A percentile compares a stretch with the other conserved stretches of the same genome.
Conservation (phyloP, 2,329 filamentous ascomycete species). For the Fusarium mangiferae region DNA sequence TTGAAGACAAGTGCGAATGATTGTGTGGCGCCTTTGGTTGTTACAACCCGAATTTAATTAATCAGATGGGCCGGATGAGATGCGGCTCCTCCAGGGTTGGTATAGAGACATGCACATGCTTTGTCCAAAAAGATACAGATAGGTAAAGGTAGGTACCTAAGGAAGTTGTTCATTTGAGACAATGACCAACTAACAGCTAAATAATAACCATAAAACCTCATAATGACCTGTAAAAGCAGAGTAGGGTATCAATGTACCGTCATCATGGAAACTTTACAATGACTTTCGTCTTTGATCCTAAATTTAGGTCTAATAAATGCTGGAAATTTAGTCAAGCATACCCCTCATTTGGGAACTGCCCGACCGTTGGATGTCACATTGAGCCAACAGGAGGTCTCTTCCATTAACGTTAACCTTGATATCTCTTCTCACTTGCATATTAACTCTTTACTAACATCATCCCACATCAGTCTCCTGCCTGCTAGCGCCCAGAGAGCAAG, state of each 20-base stretch:
- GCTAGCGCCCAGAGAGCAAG: conserved; percentile 30
- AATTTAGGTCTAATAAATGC: conserved; percentile 14
- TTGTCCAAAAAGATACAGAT: neutral
- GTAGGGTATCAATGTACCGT: neutral
- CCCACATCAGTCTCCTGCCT: conserved; percentile 5
- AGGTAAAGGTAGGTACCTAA: neutral
- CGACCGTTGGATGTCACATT: conserved; percentile 23
- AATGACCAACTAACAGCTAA: neutral
- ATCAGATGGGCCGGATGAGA: conserved; percentile 15
- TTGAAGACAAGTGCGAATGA: neutral
- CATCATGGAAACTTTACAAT: neutral
- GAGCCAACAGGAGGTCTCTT: conserved; percentile 12
- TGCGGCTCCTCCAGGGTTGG: conserved; percentile 28
- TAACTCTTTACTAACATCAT: conserved; percentile 6
- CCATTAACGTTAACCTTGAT: neutral
- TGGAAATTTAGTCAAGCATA: conserved; percentile 18
- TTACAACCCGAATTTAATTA: conserved; percentile 11
- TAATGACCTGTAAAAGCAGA: neutral
- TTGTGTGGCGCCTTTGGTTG: conserved; percentile 3
- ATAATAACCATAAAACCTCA: neutral
- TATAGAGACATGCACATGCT: neutral
- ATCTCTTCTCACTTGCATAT: conserved; percentile 16
- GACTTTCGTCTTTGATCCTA: conserved; percentile 6
- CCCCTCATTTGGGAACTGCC: conserved; percentile 31
- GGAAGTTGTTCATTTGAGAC: neutral